Evolutionary conservation across 1,284 basidiomycete species (phyloP), one percentile per base, ranked within the genome.

Genomic region (Schizophyllum amplum): DNA sequence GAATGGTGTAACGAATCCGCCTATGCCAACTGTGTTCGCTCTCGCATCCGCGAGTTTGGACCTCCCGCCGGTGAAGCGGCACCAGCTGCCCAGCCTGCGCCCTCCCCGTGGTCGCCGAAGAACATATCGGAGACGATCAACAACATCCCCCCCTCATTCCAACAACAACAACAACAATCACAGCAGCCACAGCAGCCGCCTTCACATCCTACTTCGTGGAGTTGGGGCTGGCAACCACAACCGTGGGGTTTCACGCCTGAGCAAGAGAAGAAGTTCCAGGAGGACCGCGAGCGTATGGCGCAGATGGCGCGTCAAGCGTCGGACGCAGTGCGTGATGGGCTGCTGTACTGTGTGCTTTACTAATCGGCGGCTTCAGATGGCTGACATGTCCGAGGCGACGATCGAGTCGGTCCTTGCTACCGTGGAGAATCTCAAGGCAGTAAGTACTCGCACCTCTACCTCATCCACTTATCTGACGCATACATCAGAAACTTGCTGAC

Each of bases 381-480:
- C 72, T 15, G 84, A 87, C 51, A 66, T 87, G 56, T 87, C 87
- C 2, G 86, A 88, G 67, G 75, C 77, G n/a, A 84, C 86, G 0
- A 75, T 88, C 20, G 84, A 87, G 55, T 75, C 77, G 22, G 73
- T 87, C 48, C 66, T 86, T 52, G 67, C 69, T 24, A 81, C 77
- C 1, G 74, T 84, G 48, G 79, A 84, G 63, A 69, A 74, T 47
- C 69, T 88, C 54, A 87, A 86, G 71, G 70, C 71, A 20, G 86
- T 87, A 61, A 59, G 82, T 47, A 2, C 55, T 51, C 47, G n/a
- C 46, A 33, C 17, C 26, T 20, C 48, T 15, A 46, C 4, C 24
- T 1, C 20, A 46, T 42, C 51, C 23, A 51, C 20, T 20, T 22
- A 48, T 25, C 49, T n/a, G 57, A 25, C 33, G 55, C 48, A 52